Base-by-base conservation (phyloP, 805 yeast species). In the Lipomyces anomalus region DNA sequence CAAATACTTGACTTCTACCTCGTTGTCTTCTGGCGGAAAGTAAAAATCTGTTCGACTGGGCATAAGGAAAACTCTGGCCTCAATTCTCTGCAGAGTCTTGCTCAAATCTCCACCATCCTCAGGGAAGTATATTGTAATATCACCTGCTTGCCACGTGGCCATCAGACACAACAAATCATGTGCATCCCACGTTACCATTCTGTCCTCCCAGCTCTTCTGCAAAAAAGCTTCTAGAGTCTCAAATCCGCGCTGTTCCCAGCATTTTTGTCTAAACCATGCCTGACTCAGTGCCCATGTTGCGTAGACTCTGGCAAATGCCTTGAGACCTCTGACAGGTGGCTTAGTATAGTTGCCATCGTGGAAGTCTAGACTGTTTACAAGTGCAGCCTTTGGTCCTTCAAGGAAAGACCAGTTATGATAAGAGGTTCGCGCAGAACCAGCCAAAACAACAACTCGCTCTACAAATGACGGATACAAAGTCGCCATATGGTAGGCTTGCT, bases 221-320 rank as follows among this genome's bases (percentile, higher is more conserved):
- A 51, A 43, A 30, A 45, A 51, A 32, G 44, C 55, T 34, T 44
- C 55, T 5, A 50, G 36, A n/a, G 55, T 44, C 42, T 44, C 40
- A 44, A 22, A 51, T 16, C 55, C 55, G 17, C 43, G 42, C 39
- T 42, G 42, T 29, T 51, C 47, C 50, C 49, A 51, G 24, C 50
- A 50, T 43, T 51, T 46, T 20, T 47, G 43, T 44, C 46, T 44
- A 47, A 49, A 51, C 55, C 55, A 51, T 37, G 45, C 54, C 40
- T 47, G 46, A 4, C 50, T 45, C 16, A 51, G 47, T 16, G 54
- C 55, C 55, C 55, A 51, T 47, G 44, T 49, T 30, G 55, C 45
- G 43, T 51, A 51, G 35, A 51, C 55, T 17, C 55, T 47, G 35
- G 53, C 55, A 45, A 51, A 51, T n/a, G 55, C 55, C 43, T 45